These are phyloP conservation scores for Pythium vanterpoolii DNA, from an alignment of 352 stramenopile genomes.

Conservation along the genomic window DNA sequence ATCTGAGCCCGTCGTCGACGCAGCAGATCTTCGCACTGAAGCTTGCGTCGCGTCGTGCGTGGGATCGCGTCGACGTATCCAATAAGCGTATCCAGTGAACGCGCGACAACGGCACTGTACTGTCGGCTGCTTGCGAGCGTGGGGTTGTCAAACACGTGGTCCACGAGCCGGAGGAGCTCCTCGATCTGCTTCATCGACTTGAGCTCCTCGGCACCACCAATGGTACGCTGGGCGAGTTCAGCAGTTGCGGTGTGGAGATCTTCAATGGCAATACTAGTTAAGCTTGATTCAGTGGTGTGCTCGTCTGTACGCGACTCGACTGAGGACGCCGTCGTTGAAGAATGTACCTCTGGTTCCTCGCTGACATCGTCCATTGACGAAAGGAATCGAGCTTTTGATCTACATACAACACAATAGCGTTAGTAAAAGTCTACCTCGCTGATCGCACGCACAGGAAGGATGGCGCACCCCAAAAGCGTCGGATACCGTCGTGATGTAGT, in stretches of 20 bases:
- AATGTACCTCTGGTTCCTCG: not conserved
- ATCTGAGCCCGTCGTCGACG: slow-evolving; percentile 1
- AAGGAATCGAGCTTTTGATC: slow-evolving; percentile 15
- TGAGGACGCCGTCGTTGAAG: not conserved
- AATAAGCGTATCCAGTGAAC: slow-evolving; percentile 3
- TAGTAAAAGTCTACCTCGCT: not conserved
- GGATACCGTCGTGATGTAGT: slow-evolving; percentile 2
- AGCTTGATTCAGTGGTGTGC: not conserved
- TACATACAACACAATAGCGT: not conserved
- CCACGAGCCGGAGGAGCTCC: slow-evolving; percentile 10
- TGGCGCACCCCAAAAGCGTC: slow-evolving; percentile 2
- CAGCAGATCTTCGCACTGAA: slow-evolving; percentile 11
- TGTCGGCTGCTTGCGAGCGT: slow-evolving; percentile 4
- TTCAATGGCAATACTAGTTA: not conserved
- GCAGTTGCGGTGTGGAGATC: slow-evolving; percentile 1
- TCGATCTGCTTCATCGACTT: slow-evolving; percentile 19
- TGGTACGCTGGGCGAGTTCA: not conserved
- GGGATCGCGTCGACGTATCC: slow-evolving; percentile 11
- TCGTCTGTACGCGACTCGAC: not conserved
- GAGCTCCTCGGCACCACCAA: not conserved
- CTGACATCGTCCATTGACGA: slow-evolving; percentile 1
- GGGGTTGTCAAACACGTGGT: slow-evolving; percentile 22
- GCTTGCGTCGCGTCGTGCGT: slow-evolving; percentile 12
- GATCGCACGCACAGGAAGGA: not conserved
- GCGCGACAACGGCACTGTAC: slow-evolving; percentile 1